These are phyloP conservation scores for Calonectria hawksworthii DNA, from an alignment of 2,329 filamentous ascomycete species.

Conservation along the genomic window DNA sequence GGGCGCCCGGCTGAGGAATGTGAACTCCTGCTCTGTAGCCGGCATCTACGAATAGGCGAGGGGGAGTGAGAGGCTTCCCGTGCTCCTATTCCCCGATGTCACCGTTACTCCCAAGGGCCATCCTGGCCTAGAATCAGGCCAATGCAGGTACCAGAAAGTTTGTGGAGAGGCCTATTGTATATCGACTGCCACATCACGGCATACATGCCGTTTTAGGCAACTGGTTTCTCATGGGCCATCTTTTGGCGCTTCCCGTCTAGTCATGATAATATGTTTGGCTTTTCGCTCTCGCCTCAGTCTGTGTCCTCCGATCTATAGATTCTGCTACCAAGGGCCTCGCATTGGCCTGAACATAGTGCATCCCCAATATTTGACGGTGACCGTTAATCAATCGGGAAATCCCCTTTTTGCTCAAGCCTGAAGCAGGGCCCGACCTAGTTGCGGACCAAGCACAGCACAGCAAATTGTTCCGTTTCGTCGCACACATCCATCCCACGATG, in stretches of 20 bases:
- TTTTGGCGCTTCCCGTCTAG: not conserved
- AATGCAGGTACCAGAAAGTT: slow-evolving; percentile 27
- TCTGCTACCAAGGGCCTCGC: slow-evolving; percentile 4
- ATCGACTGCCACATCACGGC: slow-evolving; percentile 22
- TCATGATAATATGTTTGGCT: not conserved
- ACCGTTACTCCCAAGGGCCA: slow-evolving; percentile 14
- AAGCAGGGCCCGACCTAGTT: not conserved
- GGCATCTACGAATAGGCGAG: not conserved
- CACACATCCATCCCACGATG: not conserved
- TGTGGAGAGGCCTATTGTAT: slow-evolving; percentile 1
- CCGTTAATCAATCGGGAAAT: slow-evolving; percentile 3
- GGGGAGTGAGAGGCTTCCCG: slow-evolving; percentile 3
- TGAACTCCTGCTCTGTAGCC: not conserved
- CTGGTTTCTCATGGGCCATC: not conserved
- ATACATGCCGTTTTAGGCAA: slow-evolving; percentile 16
- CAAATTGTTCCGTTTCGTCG: slow-evolving; percentile 12
- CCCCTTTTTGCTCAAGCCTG: not conserved
- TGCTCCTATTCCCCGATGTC: slow-evolving; percentile 22
- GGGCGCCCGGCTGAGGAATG: not conserved
- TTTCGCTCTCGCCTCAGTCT: slow-evolving; percentile 14
- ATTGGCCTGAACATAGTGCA: not conserved
- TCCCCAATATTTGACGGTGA: not conserved
- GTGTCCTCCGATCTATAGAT: slow-evolving; percentile 25
- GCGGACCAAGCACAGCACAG: not conserved
- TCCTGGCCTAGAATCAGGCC: not conserved